Conservation (phyloP, 2,329 filamentous ascomycete species). For the Fusarium sp. region DNA sequence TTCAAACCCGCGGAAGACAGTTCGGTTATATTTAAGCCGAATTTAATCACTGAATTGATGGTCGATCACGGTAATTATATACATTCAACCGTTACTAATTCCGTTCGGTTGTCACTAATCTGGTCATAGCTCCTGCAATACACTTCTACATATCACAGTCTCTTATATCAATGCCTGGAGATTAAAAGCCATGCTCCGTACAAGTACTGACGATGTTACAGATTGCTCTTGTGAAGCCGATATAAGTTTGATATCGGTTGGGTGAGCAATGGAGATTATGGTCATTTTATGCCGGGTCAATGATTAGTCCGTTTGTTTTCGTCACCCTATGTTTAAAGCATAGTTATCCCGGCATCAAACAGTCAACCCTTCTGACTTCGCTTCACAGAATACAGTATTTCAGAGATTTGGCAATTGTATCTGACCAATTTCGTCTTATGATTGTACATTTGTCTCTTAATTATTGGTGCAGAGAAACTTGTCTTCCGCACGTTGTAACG, state of each 20-base stretch:
- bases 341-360: background rate
- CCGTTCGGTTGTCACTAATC: background rate
- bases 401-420: background rate
- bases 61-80: background rate
- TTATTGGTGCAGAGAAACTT: background rate
- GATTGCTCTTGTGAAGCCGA: background rate
- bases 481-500: background rate
- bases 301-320: background rate
- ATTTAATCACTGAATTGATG: background rate
- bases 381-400: background rate
- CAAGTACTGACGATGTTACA: background rate
- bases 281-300: background rate
- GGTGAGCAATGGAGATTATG: background rate
- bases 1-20: conserved; percentile 3
- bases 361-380: background rate
- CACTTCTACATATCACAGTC: background rate
- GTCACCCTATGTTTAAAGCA: background rate
- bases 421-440: background rate
- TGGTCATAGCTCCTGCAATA: background rate
- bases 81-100: too few relatives aligned
- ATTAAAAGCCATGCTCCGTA: background rate
- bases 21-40: conserved; percentile 18
- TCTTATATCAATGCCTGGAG: background rate
- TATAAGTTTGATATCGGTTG: background rate
- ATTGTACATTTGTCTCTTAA: background rate